Evolutionary conservation across 169 alveolate species (phyloP).

Genomic region (Theileria parva): DNA sequence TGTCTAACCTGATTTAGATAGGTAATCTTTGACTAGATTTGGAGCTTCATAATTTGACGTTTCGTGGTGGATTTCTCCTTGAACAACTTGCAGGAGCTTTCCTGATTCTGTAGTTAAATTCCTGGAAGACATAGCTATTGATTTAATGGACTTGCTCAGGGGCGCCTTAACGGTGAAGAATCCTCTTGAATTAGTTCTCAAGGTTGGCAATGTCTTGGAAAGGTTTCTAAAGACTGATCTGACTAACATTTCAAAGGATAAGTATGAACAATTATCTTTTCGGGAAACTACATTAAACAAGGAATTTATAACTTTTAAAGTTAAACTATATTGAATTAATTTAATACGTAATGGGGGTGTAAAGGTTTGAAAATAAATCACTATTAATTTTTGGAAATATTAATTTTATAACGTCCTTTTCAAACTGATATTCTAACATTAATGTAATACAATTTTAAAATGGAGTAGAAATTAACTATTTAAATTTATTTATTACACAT

Average conservation of each 20-base stretch:
- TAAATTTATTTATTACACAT: neutral
- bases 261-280: neutral
- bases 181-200: constrained; percentile 5
- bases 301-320: neutral
- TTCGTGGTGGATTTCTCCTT: constrained; percentile 80
- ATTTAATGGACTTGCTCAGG: neutral
- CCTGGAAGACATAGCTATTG: constrained; percentile 15
- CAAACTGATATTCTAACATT: neutral
- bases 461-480: neutral
- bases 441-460: neutral
- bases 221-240: constrained; percentile 3
- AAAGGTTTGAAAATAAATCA: neutral
- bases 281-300: neutral
- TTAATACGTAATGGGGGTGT: constrained; percentile 6
- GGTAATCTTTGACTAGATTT: constrained; percentile 70
- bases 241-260: constrained; percentile 10
- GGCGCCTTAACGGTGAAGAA: neutral
- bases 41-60: constrained; percentile 80
- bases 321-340: constrained; percentile 1
- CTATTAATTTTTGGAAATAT: neutral
- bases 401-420: neutral
- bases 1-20: constrained; percentile 62
- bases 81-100: constrained; percentile 75
- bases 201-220: neutral
- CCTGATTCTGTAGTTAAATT: constrained; percentile 73